phyloP scores from a whole-genome alignment of 805 yeast species.

The Candida khao-thaluensis region DNA sequence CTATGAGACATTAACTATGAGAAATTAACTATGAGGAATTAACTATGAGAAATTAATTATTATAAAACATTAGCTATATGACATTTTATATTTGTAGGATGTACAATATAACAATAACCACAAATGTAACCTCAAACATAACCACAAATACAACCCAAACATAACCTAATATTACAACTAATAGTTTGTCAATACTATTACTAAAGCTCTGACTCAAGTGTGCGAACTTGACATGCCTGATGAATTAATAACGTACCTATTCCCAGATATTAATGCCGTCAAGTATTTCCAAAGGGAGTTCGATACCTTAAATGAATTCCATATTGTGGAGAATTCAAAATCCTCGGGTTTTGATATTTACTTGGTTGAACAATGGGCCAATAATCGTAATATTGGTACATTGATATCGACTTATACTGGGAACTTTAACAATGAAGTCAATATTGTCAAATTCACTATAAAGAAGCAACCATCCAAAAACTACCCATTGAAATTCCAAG shows the following conservation, averaged over 20 bases:
- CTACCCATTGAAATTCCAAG: constrained; percentile 54
- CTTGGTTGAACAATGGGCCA: constrained; percentile 93
- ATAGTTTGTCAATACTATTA: too few relatives aligned
- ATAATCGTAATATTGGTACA: constrained; percentile 63
- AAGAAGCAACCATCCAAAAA: constrained; percentile 44
- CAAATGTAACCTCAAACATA: too few relatives aligned
- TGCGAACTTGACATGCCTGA: constrained; percentile 5
- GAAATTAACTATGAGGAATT: too few relatives aligned
- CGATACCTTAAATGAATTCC: constrained; percentile 33
- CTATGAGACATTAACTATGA: too few relatives aligned
- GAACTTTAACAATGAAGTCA: constrained; percentile 59
- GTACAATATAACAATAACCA: too few relatives aligned
- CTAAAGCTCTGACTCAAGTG: too few relatives aligned
- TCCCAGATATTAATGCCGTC: constrained; percentile 61
- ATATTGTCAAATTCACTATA: constrained; percentile 56
- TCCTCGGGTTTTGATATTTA: constrained; percentile 83
- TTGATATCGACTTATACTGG: constrained; percentile 86
- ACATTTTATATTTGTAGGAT: too few relatives aligned
- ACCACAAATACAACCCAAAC: too few relatives aligned
- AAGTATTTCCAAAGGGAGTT: constrained; percentile 44
- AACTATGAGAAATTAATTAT: too few relatives aligned
- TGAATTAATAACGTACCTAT: constrained; percentile 36
- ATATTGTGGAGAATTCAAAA: constrained; percentile 43
- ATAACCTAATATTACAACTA: too few relatives aligned
- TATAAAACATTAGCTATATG: too few relatives aligned